These are phyloP conservation scores for Monascus purpureus DNA, from an alignment of 495 filamentous ascomycete genomes.

Conservation along the genomic window DNA sequence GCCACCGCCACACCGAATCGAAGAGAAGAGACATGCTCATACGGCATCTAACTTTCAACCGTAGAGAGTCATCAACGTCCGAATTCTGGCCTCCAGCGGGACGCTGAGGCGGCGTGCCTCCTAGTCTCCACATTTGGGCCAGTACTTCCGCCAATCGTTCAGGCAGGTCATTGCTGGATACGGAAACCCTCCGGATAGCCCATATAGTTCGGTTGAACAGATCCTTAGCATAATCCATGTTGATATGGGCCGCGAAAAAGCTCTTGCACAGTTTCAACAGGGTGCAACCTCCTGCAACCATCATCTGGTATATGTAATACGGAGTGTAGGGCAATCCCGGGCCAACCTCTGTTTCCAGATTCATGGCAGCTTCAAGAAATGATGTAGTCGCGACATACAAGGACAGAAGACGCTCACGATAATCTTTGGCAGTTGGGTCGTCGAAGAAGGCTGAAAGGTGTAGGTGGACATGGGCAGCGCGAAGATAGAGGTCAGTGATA, in stretches of 20 bases:
- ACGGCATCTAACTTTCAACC: slow-evolving; percentile 74
- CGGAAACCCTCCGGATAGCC: slow-evolving; percentile 63
- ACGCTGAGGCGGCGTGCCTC: slow-evolving; percentile 31
- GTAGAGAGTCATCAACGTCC: slow-evolving; percentile 53
- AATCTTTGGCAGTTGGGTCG: slow-evolving; percentile 55
- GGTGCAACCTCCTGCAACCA: slow-evolving; percentile 74
- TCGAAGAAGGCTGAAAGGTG: slow-evolving; percentile 84
- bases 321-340: slow-evolving; percentile 54
- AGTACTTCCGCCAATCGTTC: slow-evolving; percentile 79
- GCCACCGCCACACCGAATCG: slow-evolving; percentile 88
- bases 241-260: slow-evolving; percentile 57
- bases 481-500: slow-evolving; percentile 59
- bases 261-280: slow-evolving; percentile 76
- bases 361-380: slow-evolving; percentile 62
- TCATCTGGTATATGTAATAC: slow-evolving; percentile 86
- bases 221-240: slow-evolving; percentile 56
- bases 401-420: slow-evolving; percentile 61
- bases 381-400: slow-evolving; percentile 62
- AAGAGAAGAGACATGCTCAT: slow-evolving; percentile 91
- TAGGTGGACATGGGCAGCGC: slow-evolving; percentile 68
- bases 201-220: slow-evolving; percentile 67
- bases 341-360: slow-evolving; percentile 35
- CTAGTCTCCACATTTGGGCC: slow-evolving; percentile 81
- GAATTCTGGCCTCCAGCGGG: slow-evolving; percentile 12
- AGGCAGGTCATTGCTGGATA: slow-evolving; percentile 70